Base-by-base conservation (phyloP, 768 basidiomycete genomes). In the Termitomyces sp. region DNA sequence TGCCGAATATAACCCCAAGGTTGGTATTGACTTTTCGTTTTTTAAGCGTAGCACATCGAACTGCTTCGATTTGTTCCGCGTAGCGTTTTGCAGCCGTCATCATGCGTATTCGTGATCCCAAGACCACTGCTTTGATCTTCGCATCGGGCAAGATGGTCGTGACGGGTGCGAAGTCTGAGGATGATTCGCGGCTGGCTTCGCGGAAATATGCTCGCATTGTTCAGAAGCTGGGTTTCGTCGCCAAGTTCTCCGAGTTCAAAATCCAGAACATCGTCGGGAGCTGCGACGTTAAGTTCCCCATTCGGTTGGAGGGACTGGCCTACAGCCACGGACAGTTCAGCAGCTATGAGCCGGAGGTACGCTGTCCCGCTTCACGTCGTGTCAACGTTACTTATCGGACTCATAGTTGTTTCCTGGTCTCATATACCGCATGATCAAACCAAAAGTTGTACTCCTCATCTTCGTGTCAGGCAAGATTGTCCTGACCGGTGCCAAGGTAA, bases 51-150 rank as follows among this genome's bases (percentile, higher is more conserved):
- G 68, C 75, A 80, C 80, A 76, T 79, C 82, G 81, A 83, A 82
- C 83, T 84, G 77, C 77, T 55, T 80, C 76, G 79, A 78, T 76
- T 77, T 81, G 75, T 79, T 75, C 78, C 74, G 72, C 76, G 56
- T 79, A 99, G 97, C 97, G 97, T 89, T 99, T 99, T 80, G 97
- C 96, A 66, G 97, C 97, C 60, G 97, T 98, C 65, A 98, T 99
- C 78, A 99, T 99, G 97, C 93, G 97, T 74, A 98, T 99, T 70
- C 95, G 97, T 65, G 97, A 98, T 67, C 97, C 97, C 51, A 99
- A 99, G 82, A 99, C 97, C 59, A 99, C 97, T 52, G 97, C 96
- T 24, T 86, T 99, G 65, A 98, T 99, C 74, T 99, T 99, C 74
- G 97, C 97, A 34, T 96, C 94, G 57, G 97, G 97, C 70, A 99